Conservation (phyloP, 1,284 basidiomycete genomes). For the Apiotrichum mycotoxinovorans region DNA sequence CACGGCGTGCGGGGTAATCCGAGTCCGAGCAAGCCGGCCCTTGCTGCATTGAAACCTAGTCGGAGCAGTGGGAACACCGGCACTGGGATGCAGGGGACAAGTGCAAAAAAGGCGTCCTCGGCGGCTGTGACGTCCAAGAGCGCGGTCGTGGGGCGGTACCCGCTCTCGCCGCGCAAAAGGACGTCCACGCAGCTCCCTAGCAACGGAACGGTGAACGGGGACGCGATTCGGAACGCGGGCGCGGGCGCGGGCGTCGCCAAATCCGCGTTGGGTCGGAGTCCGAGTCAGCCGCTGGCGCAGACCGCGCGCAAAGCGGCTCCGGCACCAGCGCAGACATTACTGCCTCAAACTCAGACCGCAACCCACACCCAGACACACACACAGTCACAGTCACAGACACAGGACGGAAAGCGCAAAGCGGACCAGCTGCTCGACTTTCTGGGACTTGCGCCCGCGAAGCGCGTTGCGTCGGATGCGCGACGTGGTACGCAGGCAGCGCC, state of each 20-base stretch:
- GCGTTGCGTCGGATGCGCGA: neutral
- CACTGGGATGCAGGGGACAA: neutral
- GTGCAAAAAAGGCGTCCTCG: neutral
- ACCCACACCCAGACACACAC: neutral
- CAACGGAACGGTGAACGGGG: too few relatives aligned
- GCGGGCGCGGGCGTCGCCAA: too few relatives aligned
- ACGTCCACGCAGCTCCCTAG: too few relatives aligned
- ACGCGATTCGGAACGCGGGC: too few relatives aligned
- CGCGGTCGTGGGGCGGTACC: neutral
- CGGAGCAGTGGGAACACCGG: too few relatives aligned
- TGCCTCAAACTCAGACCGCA: neutral
- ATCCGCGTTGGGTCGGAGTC: too few relatives aligned
- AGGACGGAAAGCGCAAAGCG: neutral
- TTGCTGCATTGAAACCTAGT: too few relatives aligned
- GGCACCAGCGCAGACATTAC: neutral
- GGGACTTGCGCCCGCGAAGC: conserved; percentile 3
- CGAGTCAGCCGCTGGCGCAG: too few relatives aligned
- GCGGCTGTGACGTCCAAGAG: neutral
- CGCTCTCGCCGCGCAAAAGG: conserved; percentile 13
- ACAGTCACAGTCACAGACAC: neutral
- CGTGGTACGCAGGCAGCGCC: neutral
- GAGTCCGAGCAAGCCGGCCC: neutral
- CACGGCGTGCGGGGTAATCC: too few relatives aligned
- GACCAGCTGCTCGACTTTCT: conserved; percentile 1
- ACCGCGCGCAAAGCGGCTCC: too few relatives aligned